Base-by-base conservation (phyloP, 352 stramenopile genomes). In the Thraustochytrium sp. region DNA sequence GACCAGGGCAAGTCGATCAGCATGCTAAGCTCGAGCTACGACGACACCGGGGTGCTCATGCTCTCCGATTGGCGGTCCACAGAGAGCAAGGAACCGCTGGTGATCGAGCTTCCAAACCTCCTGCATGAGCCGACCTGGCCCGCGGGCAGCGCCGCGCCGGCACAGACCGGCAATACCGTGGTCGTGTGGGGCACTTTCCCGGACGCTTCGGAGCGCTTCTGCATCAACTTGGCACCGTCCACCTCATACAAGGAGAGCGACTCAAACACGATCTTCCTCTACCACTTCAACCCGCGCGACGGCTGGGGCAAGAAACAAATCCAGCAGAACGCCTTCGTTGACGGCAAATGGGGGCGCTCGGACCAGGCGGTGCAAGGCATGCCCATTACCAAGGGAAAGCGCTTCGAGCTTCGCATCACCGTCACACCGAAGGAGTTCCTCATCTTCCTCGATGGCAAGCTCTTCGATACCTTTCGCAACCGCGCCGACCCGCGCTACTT, bases 271-370 rank as follows among this genome's bases (percentile, higher is more conserved):
- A 29, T 73, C 26, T 40, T 82, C 23, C 46, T 82, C 8, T 82
- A 82, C 46, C 74, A 82, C 55, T 82, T 82, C 42, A 82, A 82
- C 36, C 74, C 74, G 37, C 74, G 74, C 37, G 74, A 73, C 38
- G 74, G 74, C 49, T 82, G 74, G 74, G 74, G 74, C 51, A 82
- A 82, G 53, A 56, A 73, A 51, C 53, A 55, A 21, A 82, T 82
- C 26, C 38, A 68, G 31, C 74, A 82, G 36, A 82, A 73, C 38
- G 29, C 74, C 26, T 82, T 77, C 42, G 36, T 53, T 0, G 8
- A 73, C 2, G n/a, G 18, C 18, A 55, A 40, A 11, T 82, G 74
- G 74, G 51, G 65, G 5, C 54, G 42, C 11, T 11, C 38, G 5
- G 74, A 82, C 42, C 48, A 34, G 9, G 8, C 34, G 11, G 51